Conservation (phyloP, 2,329 filamentous ascomycete species). For the Tolypocladium nubicola region DNA sequence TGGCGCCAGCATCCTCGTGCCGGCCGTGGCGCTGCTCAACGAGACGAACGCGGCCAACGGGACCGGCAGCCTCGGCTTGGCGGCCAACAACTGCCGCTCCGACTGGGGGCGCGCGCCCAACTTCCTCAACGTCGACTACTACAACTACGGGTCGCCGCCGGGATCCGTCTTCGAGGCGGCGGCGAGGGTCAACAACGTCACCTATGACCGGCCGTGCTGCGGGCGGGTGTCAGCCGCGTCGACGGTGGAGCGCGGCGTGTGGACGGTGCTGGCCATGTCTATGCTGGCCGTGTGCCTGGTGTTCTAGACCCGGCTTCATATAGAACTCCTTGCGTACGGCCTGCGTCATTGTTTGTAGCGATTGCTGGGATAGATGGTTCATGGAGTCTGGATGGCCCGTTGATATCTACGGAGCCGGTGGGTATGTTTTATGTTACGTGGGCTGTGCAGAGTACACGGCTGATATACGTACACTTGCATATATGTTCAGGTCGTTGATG, state of each 20-base stretch:
- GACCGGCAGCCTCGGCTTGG: conserved; percentile 54
- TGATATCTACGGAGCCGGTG: background rate
- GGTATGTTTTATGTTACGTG: background rate
- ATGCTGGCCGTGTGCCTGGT: background rate
- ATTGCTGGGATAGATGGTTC: background rate
- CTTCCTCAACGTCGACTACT: conserved; percentile 76
- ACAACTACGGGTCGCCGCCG: conserved; percentile 54
- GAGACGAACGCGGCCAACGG: conserved; percentile 59
- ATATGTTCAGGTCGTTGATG: background rate
- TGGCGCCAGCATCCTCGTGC: conserved; percentile 54
- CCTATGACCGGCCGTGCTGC: conserved; percentile 50
- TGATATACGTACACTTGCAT: background rate
- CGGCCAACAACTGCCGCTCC: conserved; percentile 48
- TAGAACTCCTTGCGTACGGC: background rate
- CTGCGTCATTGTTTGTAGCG: background rate
- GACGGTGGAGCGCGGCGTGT: background rate
- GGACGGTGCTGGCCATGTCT: background rate
- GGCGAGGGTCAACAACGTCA: conserved; percentile 60
- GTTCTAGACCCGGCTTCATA: background rate
- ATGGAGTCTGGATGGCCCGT: background rate
- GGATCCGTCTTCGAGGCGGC: conserved; percentile 72
- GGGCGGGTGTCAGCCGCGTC: conserved; percentile 26
- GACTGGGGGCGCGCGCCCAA: conserved; percentile 63
- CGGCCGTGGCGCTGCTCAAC: conserved; percentile 59
- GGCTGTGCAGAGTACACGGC: background rate